phyloP scores from a whole-genome alignment of 2,329 filamentous ascomycete genomes.

The Claviceps paspali region DNA sequence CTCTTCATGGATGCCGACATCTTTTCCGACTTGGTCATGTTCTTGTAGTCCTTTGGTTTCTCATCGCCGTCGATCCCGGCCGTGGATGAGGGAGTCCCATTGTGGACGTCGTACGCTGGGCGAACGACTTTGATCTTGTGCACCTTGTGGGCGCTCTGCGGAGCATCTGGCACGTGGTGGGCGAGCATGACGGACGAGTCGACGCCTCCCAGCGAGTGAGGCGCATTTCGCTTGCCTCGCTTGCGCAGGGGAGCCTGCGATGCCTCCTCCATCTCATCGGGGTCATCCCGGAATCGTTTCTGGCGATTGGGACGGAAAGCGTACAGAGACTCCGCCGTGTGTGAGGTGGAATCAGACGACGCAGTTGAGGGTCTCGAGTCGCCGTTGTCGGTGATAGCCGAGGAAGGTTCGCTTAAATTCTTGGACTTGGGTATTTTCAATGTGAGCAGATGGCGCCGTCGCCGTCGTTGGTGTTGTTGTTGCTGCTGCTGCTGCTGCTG shows the following conservation, averaged over 20 bases:
- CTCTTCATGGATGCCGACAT: constrained; percentile 52
- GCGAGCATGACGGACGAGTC: constrained; percentile 6
- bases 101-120: constrained; percentile 13
- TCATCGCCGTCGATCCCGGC: constrained; percentile 22
- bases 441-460: constrained; percentile 19
- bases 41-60: constrained; percentile 37
- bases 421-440: constrained; percentile 26
- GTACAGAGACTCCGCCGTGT: constrained; percentile 34
- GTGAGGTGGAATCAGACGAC: constrained; percentile 34
- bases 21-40: constrained; percentile 51
- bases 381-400: constrained; percentile 24
- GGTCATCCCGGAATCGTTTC: constrained; percentile 36
- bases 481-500: background rate
- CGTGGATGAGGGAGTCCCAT: constrained; percentile 15
- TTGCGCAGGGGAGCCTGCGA: constrained; percentile 24
- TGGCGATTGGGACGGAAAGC: constrained; percentile 40
- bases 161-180: constrained; percentile 11
- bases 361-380: constrained; percentile 37
- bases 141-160: constrained; percentile 16
- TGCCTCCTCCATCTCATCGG: constrained; percentile 24
- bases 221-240: constrained; percentile 16
- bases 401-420: constrained; percentile 23
- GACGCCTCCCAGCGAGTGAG: constrained; percentile 3
- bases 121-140: constrained; percentile 25
- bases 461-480: constrained; percentile 1